These are phyloP conservation scores for Phytophthora gonapodyides DNA, from an alignment of 352 stramenopile genomes.

Conservation along the genomic window DNA sequence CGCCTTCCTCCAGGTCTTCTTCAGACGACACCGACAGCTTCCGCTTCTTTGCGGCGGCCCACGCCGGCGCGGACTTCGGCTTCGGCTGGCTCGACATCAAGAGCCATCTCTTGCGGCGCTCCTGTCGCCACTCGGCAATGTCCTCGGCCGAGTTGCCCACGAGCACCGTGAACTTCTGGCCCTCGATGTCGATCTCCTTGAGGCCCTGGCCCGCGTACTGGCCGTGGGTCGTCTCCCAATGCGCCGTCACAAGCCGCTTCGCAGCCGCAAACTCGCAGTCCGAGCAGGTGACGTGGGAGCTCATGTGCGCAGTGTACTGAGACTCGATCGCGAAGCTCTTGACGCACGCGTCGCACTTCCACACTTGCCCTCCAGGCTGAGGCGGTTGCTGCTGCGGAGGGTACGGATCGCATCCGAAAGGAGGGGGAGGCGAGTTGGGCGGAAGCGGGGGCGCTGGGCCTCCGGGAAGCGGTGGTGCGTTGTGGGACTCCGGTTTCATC, in stretches of 20 bases:
- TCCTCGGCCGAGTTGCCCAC: constrained; percentile 82
- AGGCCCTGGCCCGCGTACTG: constrained; percentile 70
- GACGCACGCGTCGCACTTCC: constrained; percentile 67
- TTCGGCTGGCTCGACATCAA: constrained; percentile 35
- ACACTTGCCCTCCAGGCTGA: constrained; percentile 35
- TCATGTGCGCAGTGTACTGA: constrained; percentile 71
- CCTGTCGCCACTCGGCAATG: constrained; percentile 78
- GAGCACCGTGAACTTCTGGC: constrained; percentile 88
- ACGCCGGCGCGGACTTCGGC: not conserved
- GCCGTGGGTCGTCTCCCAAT: constrained; percentile 73
- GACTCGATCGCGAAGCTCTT: constrained; percentile 76
- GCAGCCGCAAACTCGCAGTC: constrained; percentile 74
- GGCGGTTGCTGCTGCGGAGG: constrained; percentile 13
- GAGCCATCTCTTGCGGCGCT: constrained; percentile 75
- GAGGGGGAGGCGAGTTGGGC: constrained; percentile 15
- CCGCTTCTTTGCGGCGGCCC: constrained; percentile 41
- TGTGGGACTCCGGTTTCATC: constrained; percentile 11
- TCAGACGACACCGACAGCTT: constrained; percentile 49
- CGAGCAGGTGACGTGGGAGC: constrained; percentile 71
- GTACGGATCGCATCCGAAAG: constrained; percentile 27
- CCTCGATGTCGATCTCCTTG: constrained; percentile 86
- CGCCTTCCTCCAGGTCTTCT: constrained; percentile 65
- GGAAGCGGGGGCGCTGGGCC: constrained; percentile 28
- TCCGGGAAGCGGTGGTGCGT: constrained; percentile 25
- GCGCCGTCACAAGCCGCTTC: constrained; percentile 75